Evolutionary conservation across 2,329 filamentous ascomycete genomes (phyloP), one percentile per base, ranked within the genome.

Genomic region (Trichoderma asperellum): DNA sequence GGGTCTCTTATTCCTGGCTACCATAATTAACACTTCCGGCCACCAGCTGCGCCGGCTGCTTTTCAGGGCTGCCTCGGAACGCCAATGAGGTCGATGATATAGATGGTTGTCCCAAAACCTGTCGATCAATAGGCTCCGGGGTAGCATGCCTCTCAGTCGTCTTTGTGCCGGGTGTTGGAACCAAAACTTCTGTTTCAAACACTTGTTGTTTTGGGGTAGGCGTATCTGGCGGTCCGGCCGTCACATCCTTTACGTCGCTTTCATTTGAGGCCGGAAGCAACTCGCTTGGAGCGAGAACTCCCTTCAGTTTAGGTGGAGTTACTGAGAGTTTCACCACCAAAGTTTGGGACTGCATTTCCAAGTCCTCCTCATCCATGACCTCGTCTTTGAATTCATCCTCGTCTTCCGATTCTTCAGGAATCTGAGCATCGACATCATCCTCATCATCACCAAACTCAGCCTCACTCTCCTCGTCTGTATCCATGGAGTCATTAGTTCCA

Each of bases 391-490:
- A 82, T 18, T 86, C 83, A 1, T 88, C 84, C 5, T 90, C 88
- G 49, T 89, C 88, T 43, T 89, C 87, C 4, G 83, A 82, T 56
- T 86, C 87, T 64, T 87, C 84, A 0, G 88, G 86, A 21, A 90
- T 84, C 64, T 92, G 89, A 6, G 90, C 90, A 32, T 89, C 88
- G 32, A 86, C 87, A 68, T 93, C 87, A 47, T 91, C 89, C 69
- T 91, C 91, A 69, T 94, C 92, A 68, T 91, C 92, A 12, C 90
- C 92, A 62, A 91, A 90, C 56, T 93, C 90, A 76, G 89, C 92
- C 72, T 92, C 91, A 70, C 88, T 89, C 65, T 90, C 90, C 7
- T 87, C 91, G 16, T 92, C 88, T 24, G 83, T 83, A 35, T 83
- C 88, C 75, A 70, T 88, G 86, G 74, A 76, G 18, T 85, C 84